These are phyloP conservation scores for Arbutus unedo DNA, from an alignment of 148 eudicot genomes.

Conservation along the genomic window DNA sequence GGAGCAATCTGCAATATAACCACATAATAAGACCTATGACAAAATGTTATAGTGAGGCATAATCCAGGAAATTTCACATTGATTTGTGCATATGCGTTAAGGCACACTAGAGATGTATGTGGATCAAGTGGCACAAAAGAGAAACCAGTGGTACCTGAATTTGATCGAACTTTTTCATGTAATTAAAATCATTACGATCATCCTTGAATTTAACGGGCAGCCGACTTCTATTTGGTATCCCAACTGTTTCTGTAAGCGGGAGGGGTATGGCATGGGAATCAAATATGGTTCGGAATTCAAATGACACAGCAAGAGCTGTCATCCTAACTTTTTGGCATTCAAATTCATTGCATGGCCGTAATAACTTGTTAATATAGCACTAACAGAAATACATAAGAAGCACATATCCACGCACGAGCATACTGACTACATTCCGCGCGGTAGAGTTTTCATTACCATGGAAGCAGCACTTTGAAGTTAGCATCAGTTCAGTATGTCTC, in stretches of 20 bases:
- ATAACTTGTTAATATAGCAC: neutral
- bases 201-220: neutral
- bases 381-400: neutral
- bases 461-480: neutral
- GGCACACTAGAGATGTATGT: neutral
- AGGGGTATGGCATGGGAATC: neutral
- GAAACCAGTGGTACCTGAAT: neutral
- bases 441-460: too few species aligned
- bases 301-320: neutral
- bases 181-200: neutral
- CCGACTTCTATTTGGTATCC: neutral
- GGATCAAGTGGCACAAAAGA: neutral
- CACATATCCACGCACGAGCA: neutral
- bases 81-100: neutral
- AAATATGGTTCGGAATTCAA: neutral
- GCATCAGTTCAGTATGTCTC: neutral
- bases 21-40: neutral
- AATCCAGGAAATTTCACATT: neutral
- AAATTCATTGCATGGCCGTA: neutral
- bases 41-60: neutral
- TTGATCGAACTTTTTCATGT: neutral
- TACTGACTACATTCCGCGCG: neutral
- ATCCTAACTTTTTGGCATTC: neutral
- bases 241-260: neutral
- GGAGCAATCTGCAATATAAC: slow-evolving; percentile 43